These are phyloP conservation scores for Ophryocystis elektroscirrha DNA, from an alignment of 169 alveolate species.

Conservation along the genomic window DNA sequence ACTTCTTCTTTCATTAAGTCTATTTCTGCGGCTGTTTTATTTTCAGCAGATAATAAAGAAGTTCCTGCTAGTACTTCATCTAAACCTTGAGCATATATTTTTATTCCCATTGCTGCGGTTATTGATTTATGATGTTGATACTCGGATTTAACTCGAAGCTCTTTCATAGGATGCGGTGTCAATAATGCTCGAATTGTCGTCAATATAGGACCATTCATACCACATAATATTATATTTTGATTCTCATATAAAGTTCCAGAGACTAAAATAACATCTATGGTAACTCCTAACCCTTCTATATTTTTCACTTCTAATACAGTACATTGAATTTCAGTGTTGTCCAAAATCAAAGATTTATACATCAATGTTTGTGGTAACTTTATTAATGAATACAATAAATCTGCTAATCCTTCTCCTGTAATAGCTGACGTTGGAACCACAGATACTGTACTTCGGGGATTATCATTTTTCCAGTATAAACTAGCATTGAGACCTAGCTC, in stretches of 20 bases:
- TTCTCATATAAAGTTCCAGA: slow-evolving; percentile 78
- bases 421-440: slow-evolving; percentile 95
- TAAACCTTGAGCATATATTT: slow-evolving; percentile 74
- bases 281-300: slow-evolving; percentile 85
- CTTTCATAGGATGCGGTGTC: slow-evolving; percentile 97
- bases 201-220: slow-evolving; percentile 83
- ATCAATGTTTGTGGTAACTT: slow-evolving; percentile 62
- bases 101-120: slow-evolving; percentile 71
- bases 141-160: slow-evolving; percentile 92
- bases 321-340: slow-evolving; percentile 79
- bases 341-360: slow-evolving; percentile 70
- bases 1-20: slow-evolving; percentile 58
- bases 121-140: slow-evolving; percentile 68
- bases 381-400: slow-evolving; percentile 62
- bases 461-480: slow-evolving; percentile 78
- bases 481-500: slow-evolving; percentile 85
- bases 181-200: slow-evolving; percentile 82
- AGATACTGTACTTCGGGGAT: slow-evolving; percentile 66
- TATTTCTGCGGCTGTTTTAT: slow-evolving; percentile 34
- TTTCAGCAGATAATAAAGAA: slow-evolving; percentile 59
- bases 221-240: slow-evolving; percentile 81
- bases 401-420: slow-evolving; percentile 98
- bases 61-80: slow-evolving; percentile 95
- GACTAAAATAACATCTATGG: slow-evolving; percentile 93
- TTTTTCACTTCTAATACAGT: slow-evolving; percentile 85